Evolutionary conservation across 1,139 yeast genomes (phyloP).

Genomic region (Magnusiomyces clavatus): DNA sequence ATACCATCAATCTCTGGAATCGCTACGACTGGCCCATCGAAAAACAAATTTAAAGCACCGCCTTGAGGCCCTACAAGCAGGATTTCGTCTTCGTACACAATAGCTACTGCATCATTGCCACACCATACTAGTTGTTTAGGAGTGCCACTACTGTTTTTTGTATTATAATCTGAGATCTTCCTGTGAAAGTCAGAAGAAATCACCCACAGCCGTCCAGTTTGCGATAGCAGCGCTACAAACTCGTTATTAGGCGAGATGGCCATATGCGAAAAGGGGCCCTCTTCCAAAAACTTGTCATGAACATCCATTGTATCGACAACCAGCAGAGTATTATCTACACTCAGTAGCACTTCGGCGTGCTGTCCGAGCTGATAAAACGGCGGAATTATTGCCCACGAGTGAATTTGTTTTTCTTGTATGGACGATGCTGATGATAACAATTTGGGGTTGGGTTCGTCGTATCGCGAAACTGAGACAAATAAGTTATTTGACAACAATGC

Average conservation of each 20-base stretch:
- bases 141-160: constrained; percentile 33
- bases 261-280: constrained; percentile 52
- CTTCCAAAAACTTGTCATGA: constrained; percentile 31
- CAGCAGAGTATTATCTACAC: constrained; percentile 21
- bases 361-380: constrained; percentile 27
- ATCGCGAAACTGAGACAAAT: constrained; percentile 32
- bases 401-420: constrained; percentile 15
- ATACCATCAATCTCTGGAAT: constrained; percentile 64
- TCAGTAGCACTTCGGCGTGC: constrained; percentile 30
- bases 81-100: constrained; percentile 54
- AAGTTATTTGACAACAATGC: constrained; percentile 30
- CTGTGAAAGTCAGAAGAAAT: constrained; percentile 45
- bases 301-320: constrained; percentile 24
- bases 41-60: constrained; percentile 43
- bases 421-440: constrained; percentile 20
- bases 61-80: constrained; percentile 67
- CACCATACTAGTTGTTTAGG: constrained; percentile 63
- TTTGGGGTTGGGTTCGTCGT: constrained; percentile 28
- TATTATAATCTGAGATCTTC: constrained; percentile 42
- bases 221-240: constrained; percentile 49
- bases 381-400: constrained; percentile 31
- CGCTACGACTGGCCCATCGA: constrained; percentile 35
- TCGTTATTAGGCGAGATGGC: constrained; percentile 55
- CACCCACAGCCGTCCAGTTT: constrained; percentile 43
- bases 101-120: constrained; percentile 71